phyloP scores from a whole-genome alignment of 768 basidiomycete species.

The Tulasnella sp. region DNA sequence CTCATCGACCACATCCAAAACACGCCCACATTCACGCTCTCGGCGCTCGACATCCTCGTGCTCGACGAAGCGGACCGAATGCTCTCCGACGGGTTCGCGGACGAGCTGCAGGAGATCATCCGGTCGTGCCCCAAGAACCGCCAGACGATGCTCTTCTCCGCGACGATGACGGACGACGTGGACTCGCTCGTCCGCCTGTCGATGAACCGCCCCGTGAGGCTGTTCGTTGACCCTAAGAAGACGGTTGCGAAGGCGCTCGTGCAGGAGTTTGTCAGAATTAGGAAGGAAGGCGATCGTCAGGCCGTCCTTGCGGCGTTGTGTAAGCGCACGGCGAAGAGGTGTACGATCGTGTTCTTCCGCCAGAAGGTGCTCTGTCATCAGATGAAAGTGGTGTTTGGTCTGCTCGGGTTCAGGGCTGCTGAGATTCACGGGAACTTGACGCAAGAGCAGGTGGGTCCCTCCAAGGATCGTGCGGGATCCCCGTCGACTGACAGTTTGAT shows the following conservation, averaged over 20 bases:
- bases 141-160: slow-evolving; percentile 98
- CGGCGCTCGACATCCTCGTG: slow-evolving; percentile 84
- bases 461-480: neutral
- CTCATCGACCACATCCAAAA: slow-evolving; percentile 96
- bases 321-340: slow-evolving; percentile 71
- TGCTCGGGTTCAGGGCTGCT: slow-evolving; percentile 79
- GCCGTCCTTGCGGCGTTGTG: slow-evolving; percentile 73
- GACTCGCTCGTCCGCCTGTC: slow-evolving; percentile 90
- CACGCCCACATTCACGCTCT: slow-evolving; percentile 84
- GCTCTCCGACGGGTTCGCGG: slow-evolving; percentile 90
- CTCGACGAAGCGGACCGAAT: slow-evolving; percentile 98
- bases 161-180: slow-evolving; percentile 96
- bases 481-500: neutral
- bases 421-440: slow-evolving; percentile 93
- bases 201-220: slow-evolving; percentile 80
- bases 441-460: slow-evolving; percentile 74
- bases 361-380: slow-evolving; percentile 98
- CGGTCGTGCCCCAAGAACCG: slow-evolving; percentile 75
- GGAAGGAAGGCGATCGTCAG: slow-evolving; percentile 65
- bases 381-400: slow-evolving; percentile 83
- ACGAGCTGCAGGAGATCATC: slow-evolving; percentile 89
- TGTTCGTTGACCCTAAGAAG: slow-evolving; percentile 92
- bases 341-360: slow-evolving; percentile 85
- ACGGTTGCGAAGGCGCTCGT: slow-evolving; percentile 73
- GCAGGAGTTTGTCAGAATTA: slow-evolving; percentile 92